phyloP scores from a whole-genome alignment of 2,329 filamentous ascomycete species.

The Sporothrix pallida region DNA sequence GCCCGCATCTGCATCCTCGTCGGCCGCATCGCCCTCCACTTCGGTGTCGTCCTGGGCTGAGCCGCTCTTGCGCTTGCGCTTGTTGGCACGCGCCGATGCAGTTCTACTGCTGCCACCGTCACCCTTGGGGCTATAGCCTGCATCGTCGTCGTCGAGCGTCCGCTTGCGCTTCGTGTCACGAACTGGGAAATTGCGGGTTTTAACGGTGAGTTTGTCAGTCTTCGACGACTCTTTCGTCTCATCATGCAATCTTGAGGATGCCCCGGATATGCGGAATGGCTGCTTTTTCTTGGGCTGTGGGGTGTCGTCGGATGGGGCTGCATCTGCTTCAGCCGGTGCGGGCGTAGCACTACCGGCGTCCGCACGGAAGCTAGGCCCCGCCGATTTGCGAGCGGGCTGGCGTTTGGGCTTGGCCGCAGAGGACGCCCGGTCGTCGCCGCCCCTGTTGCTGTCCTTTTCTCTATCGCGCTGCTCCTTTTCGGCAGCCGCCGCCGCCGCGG shows the following conservation, averaged over 20 bases:
- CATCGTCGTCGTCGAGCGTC: constrained; percentile 60
- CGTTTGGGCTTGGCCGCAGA: constrained; percentile 34
- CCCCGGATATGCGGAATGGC: too few species aligned
- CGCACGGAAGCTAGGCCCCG: too few species aligned
- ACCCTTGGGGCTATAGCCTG: constrained; percentile 64
- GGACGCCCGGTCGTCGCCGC: constrained; percentile 34
- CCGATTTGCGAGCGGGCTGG: constrained; percentile 21
- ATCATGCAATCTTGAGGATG: too few species aligned
- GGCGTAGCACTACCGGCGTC: constrained; percentile 46
- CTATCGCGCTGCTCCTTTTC: constrained; percentile 38
- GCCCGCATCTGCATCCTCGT: constrained; percentile 17
- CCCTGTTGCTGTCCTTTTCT: constrained; percentile 49
- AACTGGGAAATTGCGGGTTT: neutral
- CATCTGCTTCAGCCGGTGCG: constrained; percentile 19
- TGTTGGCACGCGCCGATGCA: constrained; percentile 51
- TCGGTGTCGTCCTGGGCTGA: constrained; percentile 20
- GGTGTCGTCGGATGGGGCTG: constrained; percentile 36
- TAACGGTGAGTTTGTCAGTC: too few species aligned
- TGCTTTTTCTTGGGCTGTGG: too few species aligned
- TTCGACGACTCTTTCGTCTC: too few species aligned
- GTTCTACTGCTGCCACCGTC: constrained; percentile 44
- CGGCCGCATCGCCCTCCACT: neutral
- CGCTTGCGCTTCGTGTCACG: constrained; percentile 59
- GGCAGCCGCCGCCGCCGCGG: constrained; percentile 37
- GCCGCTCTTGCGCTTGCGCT: constrained; percentile 66